Evolutionary conservation across 2,329 filamentous ascomycete species (phyloP), one percentile per base, ranked within the genome.

Genomic region (Sclerotiophoma versabilis): DNA sequence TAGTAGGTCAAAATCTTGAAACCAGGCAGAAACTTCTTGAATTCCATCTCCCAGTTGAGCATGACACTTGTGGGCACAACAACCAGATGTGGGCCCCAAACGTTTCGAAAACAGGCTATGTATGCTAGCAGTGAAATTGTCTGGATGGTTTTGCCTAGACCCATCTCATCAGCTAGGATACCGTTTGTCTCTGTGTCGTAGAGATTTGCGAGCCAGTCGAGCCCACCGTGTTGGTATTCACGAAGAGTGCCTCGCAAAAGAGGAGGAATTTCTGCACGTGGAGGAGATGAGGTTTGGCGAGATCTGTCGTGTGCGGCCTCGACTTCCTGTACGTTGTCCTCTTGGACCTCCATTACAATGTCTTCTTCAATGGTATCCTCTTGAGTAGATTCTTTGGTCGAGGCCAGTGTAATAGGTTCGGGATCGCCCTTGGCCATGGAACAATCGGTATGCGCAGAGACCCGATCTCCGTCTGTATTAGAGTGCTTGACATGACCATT

Each of bases 31-130:
- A 93, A 99, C 74, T 99, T 99, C 72, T 98, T 98, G 83, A 99
- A 99, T 76, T 99, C 95, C 90, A 98, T 98, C 75, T 99, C 96
- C 95, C 95, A 99, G 72, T 99, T 99, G 61, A 99, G 85, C 83
- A 99, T 97, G 42, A 99, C 96, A 75, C 93, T 98, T 2, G 95
- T 99, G 1, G 95, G 95, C 2, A 99, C 95, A 57, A 99, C 90
- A 42, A 99, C 91, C 20, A 99, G 80, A 79, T 99, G 95, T 0
- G 95, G 92, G 0, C 96, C 95, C 96, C 95, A 99, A 5, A 96
- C 87, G 68, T 92, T 87, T 70, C 96, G 90, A 32, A 92, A 84
- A 58, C 93, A 93, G 8, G 96, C 95, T 29, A 99, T 82, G 72
- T 99, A 93, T 4, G 95, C 95, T 30, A 99, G 81, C 3, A 99